Evolutionary conservation across 352 stramenopile genomes (phyloP).

Genomic region (Pythium vanterpoolii): DNA sequence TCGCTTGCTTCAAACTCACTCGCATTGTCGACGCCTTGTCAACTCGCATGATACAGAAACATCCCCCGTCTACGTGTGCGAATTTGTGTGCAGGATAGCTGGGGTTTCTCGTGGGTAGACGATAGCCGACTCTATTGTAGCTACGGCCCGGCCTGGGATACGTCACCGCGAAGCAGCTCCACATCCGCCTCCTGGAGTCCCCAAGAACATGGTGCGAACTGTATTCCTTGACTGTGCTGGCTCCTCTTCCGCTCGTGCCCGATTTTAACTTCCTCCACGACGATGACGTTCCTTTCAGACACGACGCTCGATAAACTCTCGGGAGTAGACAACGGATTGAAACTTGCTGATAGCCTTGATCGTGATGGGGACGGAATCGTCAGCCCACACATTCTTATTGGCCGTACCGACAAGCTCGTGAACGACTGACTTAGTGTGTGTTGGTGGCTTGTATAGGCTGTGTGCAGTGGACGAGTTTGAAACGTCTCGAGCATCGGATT

Average conservation of each 20-base stretch:
- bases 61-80: too few species aligned
- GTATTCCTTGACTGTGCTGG: constrained; percentile 16
- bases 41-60: too few species aligned
- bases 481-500: constrained; percentile 6
- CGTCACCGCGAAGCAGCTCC: not conserved
- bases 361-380: not conserved
- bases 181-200: constrained; percentile 11
- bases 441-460: constrained; percentile 19
- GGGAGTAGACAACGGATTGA: not conserved
- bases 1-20: too few species aligned
- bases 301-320: constrained; percentile 4
- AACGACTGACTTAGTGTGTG: constrained; percentile 7
- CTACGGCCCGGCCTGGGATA: constrained; percentile 16
- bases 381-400: not conserved
- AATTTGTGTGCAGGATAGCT: too few species aligned
- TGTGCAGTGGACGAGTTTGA: constrained; percentile 1
- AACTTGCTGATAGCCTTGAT: not conserved
- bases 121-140: not conserved
- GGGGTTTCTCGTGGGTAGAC: too few species aligned
- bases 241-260: constrained; percentile 8
- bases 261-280: not conserved
- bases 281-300: too few species aligned
- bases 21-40: not conserved
- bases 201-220: constrained; percentile 14
- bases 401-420: not conserved